Evolutionary conservation across 345 rosid genomes (phyloP).

Genomic region (Lumnitzera littorea): DNA sequence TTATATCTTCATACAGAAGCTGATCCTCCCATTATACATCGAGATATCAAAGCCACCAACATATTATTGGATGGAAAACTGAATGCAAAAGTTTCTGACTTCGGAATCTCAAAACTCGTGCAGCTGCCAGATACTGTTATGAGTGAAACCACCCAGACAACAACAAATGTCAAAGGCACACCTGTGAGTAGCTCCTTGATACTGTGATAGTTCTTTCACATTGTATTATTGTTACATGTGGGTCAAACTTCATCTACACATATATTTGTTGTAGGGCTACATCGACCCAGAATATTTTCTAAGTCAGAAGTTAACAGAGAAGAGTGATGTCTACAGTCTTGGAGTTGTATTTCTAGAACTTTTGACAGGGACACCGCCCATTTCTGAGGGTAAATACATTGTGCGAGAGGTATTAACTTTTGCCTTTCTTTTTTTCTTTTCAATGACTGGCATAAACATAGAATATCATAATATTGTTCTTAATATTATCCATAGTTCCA

Average conservation of each 20-base stretch:
- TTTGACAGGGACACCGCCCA: slow-evolving; percentile 81
- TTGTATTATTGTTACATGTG: neutral
- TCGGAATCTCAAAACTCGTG: slow-evolving; percentile 90
- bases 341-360: slow-evolving; percentile 91
- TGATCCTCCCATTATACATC: slow-evolving; percentile 86
- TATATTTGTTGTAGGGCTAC: slow-evolving; percentile 53
- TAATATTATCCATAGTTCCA: no score
- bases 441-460: neutral
- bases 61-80: slow-evolving; percentile 66
- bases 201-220: neutral
- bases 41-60: slow-evolving; percentile 96
- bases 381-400: slow-evolving; percentile 79
- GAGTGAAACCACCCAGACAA: slow-evolving; percentile 56
- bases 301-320: slow-evolving; percentile 79
- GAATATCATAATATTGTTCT: neutral
- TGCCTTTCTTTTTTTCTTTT: neutral
- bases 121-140: slow-evolving; percentile 75
- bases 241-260: neutral
- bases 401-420: slow-evolving; percentile 64
- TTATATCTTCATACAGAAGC: slow-evolving; percentile 92
- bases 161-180: slow-evolving; percentile 91
- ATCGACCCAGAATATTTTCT: slow-evolving; percentile 86
- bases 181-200: slow-evolving; percentile 41
- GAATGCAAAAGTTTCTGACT: slow-evolving; percentile 86
- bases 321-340: slow-evolving; percentile 88